These are phyloP conservation scores for Lasiosphaeria miniovina DNA, from an alignment of 495 filamentous ascomycete genomes.

Conservation along the genomic window DNA sequence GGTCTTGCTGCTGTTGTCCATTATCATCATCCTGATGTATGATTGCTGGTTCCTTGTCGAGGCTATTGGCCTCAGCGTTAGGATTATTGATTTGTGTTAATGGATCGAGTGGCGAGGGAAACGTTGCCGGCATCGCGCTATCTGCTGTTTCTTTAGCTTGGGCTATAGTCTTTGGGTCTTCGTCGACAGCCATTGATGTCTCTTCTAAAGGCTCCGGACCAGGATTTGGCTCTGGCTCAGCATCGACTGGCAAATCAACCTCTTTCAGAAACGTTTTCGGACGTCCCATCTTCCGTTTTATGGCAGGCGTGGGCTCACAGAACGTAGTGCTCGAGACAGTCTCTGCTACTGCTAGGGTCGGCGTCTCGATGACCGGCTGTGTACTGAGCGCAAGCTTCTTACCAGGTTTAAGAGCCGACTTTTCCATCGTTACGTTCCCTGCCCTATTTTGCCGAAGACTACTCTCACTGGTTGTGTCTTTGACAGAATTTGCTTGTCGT, in stretches of 20 bases:
- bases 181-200: not conserved
- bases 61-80: not conserved
- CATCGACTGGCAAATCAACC: not conserved
- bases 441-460: too few relatives aligned
- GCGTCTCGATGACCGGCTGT: too few relatives aligned
- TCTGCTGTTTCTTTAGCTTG: not conserved
- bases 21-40: too few relatives aligned
- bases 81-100: not conserved
- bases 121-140: not conserved
- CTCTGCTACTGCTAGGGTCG: too few relatives aligned
- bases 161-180: not conserved
- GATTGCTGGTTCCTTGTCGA: not conserved
- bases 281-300: not conserved
- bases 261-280: not conserved
- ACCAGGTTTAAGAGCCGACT: too few relatives aligned
- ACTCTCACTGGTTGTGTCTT: too few relatives aligned
- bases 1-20: not conserved
- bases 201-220: not conserved
- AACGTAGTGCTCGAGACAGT: too few relatives aligned
- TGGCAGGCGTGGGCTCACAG: not conserved
- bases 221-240: not conserved
- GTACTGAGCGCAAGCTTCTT: too few relatives aligned
- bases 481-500: too few relatives aligned
- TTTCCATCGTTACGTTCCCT: too few relatives aligned
- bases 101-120: not conserved